Evolutionary conservation across 2,329 filamentous ascomycete genomes (phyloP), one percentile per base, ranked within the genome.

Genomic region (Pyrenochaeta sp.): DNA sequence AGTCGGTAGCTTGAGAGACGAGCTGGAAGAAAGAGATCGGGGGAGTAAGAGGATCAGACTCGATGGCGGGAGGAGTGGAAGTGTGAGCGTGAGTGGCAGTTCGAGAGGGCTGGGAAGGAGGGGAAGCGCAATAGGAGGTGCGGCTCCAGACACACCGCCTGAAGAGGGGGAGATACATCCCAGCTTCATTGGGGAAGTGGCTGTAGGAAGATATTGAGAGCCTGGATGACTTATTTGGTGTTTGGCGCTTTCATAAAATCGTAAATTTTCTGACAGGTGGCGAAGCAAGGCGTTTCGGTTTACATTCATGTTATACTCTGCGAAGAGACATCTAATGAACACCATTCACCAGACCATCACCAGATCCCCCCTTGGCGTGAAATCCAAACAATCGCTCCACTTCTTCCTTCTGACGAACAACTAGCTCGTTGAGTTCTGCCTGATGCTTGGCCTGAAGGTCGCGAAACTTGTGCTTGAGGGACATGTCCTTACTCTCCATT

Each of bases 141-240:
- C 30, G 30, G 49, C 45, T 23, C 64, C 59, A 4, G 56, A 62
- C 53, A 67, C 63, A 20, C 64, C 64, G 41, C 64, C 63, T 2
- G 64, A 67, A n/a, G 63, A 67, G n/a, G 60, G 54, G 4, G 61
- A 64, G 42, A 50, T 64, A 27, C 48, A 54, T 45, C 56, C 61
- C n/a, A 66, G 61, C 48, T 66, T 66, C 32, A 49, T 64, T 4
- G 63, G 63, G 1, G 63, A 66, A 23, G 64, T 64, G 10, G 48
- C 58, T 17, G 55, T 60, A 11, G 57, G 56, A n/a, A 56, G 50
- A 20, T 55, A 51, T 27, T 59, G 15, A 53, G 29, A 14, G 3
- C 2, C 7, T 29, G 21, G 20, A 14, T 12, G 20, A 27, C 29
- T 21, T 11, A 41, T 41, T 4, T 27, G 39, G 21, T 11, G 39